phyloP scores from a whole-genome alignment of 805 yeast genomes.

The Hemisphaericaspora nanyangensis region DNA sequence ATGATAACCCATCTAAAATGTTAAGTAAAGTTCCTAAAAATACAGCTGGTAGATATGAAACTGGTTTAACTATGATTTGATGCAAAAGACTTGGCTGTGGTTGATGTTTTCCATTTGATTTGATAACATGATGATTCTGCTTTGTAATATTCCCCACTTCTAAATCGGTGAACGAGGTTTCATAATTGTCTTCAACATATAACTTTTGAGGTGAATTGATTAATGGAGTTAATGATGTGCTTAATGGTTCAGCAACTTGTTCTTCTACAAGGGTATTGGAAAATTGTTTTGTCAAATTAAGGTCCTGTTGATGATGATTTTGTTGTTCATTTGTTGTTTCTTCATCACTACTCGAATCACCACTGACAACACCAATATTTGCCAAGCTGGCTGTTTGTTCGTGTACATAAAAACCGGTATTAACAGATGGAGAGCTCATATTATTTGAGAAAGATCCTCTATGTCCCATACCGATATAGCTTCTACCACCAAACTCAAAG shows the following conservation, averaged over 20 bases:
- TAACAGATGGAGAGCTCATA: constrained; percentile 41
- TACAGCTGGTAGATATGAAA: constrained; percentile 69
- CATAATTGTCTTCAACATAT: neutral
- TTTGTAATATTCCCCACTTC: neutral
- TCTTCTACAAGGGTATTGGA: no score
- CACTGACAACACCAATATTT: constrained; percentile 49
- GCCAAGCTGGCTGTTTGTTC: constrained; percentile 58
- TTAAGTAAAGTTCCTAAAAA: constrained; percentile 80
- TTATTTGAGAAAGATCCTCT: constrained; percentile 20
- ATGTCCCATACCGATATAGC: constrained; percentile 32
- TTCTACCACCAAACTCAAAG: constrained; percentile 41
- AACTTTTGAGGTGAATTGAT: neutral
- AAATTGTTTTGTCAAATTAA: no score
- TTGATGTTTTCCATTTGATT: constrained; percentile 3
- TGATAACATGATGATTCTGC: neutral
- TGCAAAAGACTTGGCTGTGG: constrained; percentile 14
- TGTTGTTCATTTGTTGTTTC: no score
- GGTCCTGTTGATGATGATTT: no score
- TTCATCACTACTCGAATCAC: constrained; percentile 16
- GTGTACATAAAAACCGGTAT: constrained; percentile 47
- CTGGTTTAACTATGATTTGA: constrained; percentile 30
- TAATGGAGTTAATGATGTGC: neutral
- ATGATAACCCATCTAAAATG: constrained; percentile 87
- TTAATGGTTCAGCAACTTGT: constrained; percentile 1
- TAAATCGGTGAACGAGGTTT: neutral